phyloP scores from a whole-genome alignment of 495 filamentous ascomycete genomes.

The Penicillium soppii region DNA sequence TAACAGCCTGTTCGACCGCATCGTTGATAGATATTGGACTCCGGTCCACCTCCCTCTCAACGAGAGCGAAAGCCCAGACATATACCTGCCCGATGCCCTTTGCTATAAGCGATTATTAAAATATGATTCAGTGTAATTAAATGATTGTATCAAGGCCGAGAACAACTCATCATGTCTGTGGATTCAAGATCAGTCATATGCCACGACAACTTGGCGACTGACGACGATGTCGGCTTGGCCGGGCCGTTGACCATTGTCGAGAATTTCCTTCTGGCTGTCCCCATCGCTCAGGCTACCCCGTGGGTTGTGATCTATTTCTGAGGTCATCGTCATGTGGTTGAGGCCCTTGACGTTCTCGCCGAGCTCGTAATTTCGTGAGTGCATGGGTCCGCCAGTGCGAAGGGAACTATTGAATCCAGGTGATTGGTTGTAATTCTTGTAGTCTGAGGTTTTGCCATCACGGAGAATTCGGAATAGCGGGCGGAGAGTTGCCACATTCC shows the following conservation, averaged over 20 bases:
- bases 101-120: no score
- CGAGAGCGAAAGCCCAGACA: no score
- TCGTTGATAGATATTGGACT: no score
- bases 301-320: not conserved
- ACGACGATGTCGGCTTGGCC: conserved; percentile 18
- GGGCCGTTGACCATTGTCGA: conserved; percentile 9
- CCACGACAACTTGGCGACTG: conserved; percentile 18
- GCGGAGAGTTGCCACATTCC: conserved; percentile 27
- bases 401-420: conserved; percentile 4
- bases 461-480: conserved; percentile 23
- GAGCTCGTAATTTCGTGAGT: conserved; percentile 15
- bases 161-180: not conserved
- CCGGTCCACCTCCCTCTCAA: no score
- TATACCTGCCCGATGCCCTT: no score
- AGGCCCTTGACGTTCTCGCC: conserved; percentile 9
- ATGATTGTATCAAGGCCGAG: no score
- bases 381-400: conserved; percentile 4
- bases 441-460: conserved; percentile 15
- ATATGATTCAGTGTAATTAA: no score
- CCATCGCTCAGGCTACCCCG: conserved; percentile 15
- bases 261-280: conserved; percentile 21
- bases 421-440: conserved; percentile 3
- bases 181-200: conserved; percentile 5
- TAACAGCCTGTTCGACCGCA: no score
- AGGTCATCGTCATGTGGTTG: conserved; percentile 4